Base-by-base conservation (phyloP, 139 green algal species). In the Edaphochlamys debaryana region DNA sequence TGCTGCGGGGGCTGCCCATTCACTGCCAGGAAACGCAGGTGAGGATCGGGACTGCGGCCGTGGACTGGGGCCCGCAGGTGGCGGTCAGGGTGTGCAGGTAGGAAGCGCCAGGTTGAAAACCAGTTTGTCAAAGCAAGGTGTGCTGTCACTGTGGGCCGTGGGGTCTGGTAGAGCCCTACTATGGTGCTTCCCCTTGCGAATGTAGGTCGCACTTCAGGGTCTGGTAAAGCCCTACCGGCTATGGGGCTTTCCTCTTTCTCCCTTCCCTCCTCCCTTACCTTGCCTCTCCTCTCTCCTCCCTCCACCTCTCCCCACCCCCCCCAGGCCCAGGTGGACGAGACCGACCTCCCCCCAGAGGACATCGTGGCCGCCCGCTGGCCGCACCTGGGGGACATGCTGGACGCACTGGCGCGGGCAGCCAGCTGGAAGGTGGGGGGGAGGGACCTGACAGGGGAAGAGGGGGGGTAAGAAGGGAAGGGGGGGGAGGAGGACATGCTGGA, bases 1-100 rank as follows among this genome's bases (percentile, higher is more conserved):
- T 52, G 41, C 48, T 75, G 3, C 71, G 56, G 32, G 72, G 72
- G 11, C 56, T 79, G 72, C 72, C 72, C 54, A 79, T 79, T 9
- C 72, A 79, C 72, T 79, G 40, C 6, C 72, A 79, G 37, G 72
- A 79, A 54, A 79, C 72, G 37, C 72, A 79, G 72, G 72, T 79
- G 38, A 20, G 30, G 19, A 50, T 11, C n/a, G n/a, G 5, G 38
- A 34, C 6, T 29, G 30, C 27, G 2, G 29, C 27, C 27, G 60
- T 6, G 60, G 60, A 29, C 11, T 3, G 56, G 11, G 22, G 56
- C 23, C 17, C n/a, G 56, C 11, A 34, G 56, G 56, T 15, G 17
- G 41, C 27, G 5, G 32, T 42, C 19, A 29, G 15, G 9, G 36
- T 8, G 9, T 17, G 66, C 9, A 32, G 3, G 40, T 50, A 19